Base-by-base conservation (phyloP, 202 grass and related monocot genomes). In the Schoenoplectus triqueter region DNA sequence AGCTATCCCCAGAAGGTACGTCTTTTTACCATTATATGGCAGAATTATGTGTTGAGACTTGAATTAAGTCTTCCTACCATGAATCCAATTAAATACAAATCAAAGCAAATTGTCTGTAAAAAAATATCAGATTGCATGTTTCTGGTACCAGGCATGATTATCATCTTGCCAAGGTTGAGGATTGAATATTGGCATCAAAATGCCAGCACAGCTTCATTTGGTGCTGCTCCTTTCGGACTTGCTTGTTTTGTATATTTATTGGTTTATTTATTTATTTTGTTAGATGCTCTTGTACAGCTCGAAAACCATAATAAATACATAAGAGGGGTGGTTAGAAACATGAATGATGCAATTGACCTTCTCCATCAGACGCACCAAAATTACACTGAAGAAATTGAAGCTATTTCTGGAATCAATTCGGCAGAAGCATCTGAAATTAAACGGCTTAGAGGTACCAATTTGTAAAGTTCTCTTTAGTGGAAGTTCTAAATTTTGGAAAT, bases 211-310 rank as follows among this genome's bases (percentile, higher is more conserved):
- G 49, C 22, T 31, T 78, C 52, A 57, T 78, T 22, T 78, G 52
- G 74, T 18, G 48, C 74, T 22, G 54, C 22, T 42, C 13, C 51
- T 77, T 66, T 74, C 11, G 2, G 31, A 87, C 77, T 75, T 88
- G 14, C 77, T 85, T 84, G 31, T 61, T 62, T 14, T 78, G 48
- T 21, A 77, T 83, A 48, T 83, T 40, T 83, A 73, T 70, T 73
- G 78, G 7, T 91, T 83, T 39, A 70, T 68, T 84, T 62, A 80
- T 67, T 87, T 85, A 84, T 67, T 64, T 63, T 76, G 90, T 51
- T 87, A 98, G 95, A 95, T 89, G 84, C 88, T 90, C 83, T 95
- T 87, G 49, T 87, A 85, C 86, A 88, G 84, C 88, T 98, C 66
- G 86, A 80, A 91, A 93, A 89, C 73, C 89, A 93, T 86, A 93